phyloP scores from a whole-genome alignment of 176 grass and related monocot species.

The Cymbopogon citratus region DNA sequence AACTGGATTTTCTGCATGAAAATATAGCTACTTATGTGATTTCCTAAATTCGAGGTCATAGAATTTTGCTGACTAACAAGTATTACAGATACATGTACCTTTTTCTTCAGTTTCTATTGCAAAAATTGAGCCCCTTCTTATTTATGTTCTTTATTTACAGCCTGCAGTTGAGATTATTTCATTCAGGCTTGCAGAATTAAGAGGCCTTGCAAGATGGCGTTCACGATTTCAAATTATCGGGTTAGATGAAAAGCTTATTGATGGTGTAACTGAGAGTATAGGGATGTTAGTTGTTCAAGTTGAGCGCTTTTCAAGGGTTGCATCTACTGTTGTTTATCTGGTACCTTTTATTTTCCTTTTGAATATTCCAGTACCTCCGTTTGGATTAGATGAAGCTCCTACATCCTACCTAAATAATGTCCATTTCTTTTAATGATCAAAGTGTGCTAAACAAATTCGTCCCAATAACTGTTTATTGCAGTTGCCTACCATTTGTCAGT shows the following conservation, averaged over 20 bases:
- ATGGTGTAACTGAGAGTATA: slow-evolving; percentile 72
- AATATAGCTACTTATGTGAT: background rate
- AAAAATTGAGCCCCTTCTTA: background rate
- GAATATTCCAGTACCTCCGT: background rate
- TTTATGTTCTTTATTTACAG: slow-evolving; percentile 45
- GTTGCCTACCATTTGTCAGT: background rate
- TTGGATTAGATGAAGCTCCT: slow-evolving; percentile 2
- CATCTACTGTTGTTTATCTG: slow-evolving; percentile 68
- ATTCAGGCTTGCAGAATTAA: slow-evolving; percentile 84
- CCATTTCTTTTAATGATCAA: background rate
- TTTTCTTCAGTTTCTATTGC: background rate
- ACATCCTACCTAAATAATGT: background rate
- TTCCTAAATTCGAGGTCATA: slow-evolving; percentile 15
- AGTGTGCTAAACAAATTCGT: background rate
- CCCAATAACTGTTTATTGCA: background rate
- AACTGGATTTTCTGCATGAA: slow-evolving; percentile 6
- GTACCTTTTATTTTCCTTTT: slow-evolving; percentile 34
- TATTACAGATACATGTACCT: background rate
- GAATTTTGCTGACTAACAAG: background rate
- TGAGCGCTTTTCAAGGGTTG: slow-evolving; percentile 80
- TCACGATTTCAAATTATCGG: slow-evolving; percentile 78
- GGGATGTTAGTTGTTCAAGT: slow-evolving; percentile 92
- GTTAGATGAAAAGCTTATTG: slow-evolving; percentile 83
- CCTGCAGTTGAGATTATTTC: slow-evolving; percentile 92
- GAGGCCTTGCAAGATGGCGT: slow-evolving; percentile 88